Evolutionary conservation across 176 grass and related monocot genomes (phyloP), one percentile per base, ranked within the genome.

Genomic region (Olyra latifolia): DNA sequence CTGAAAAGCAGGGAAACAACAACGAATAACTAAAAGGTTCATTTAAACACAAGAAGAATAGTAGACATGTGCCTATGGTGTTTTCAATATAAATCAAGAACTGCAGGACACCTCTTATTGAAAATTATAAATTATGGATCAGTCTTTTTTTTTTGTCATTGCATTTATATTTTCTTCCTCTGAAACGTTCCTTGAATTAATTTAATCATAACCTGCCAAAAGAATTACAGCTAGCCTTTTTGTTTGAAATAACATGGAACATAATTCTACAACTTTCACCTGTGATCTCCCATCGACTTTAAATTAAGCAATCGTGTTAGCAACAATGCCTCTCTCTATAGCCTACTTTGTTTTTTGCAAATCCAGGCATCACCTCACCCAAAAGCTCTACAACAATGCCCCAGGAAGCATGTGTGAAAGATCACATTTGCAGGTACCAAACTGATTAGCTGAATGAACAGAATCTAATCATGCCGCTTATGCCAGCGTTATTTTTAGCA

Each of bases 1-100:
- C 96, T 99, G 90, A 43, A 94, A 87, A 52, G 79, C 75, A 62
- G 38, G 54, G 40, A 43, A 53, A 84, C 29, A 85, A 22, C 10
- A 55, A 56, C 57, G 35, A 42, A 82, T 12, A 66, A 44, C 29
- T 80, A 78, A 75, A 70, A 54, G 35, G 60, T 59, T 54, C 38
- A 68, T 14, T 30, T 65, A 61, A 63, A 48, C 0, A 76, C 5
- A 52, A 9, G 45, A 76, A 84, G 40, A 85, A 17, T 35, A 80
- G 22, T 11, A 32, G 14, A 41, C 20, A 66, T n/a, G n/a, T 8
- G 4, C 27, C 14, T 67, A 11, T 69, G 38, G 14, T 62, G 8
- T 14, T 74, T 82, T 9, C 7, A 0, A 70, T 62, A 84, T 10
- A 80, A 74, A 52, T 59, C 53, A 13, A 70, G 44, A 75, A n/a